Conservation (phyloP, 78 protist genomes). For the Polysphondylium violaceum region DNA sequence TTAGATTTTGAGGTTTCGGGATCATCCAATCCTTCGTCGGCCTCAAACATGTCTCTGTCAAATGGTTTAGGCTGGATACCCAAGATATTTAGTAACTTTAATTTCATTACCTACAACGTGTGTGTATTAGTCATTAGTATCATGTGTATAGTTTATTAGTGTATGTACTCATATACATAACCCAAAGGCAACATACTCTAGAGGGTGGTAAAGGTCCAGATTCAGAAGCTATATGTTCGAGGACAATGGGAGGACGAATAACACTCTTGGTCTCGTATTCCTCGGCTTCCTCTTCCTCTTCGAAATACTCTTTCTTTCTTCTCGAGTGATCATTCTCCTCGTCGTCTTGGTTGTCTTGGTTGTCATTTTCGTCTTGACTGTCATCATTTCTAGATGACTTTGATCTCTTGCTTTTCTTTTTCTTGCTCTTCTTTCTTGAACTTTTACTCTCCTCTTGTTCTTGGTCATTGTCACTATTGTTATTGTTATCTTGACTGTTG, state of each 20-base stretch:
- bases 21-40: constrained; percentile 15
- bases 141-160: too few relatives aligned
- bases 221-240: constrained; percentile 28
- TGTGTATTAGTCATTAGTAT: too few relatives aligned
- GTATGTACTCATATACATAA: too few relatives aligned
- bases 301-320: neutral
- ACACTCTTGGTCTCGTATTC: too few relatives aligned
- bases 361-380: neutral
- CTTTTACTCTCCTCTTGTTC: neutral
- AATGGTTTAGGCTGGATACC: constrained; percentile 77
- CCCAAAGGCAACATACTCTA: too few relatives aligned
- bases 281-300: constrained; percentile 29
- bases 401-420: neutral
- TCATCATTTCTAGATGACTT: too few relatives aligned
- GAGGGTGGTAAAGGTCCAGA: too few relatives aligned
- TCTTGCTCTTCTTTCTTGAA: neutral
- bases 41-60: constrained; percentile 8
- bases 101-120: constrained; percentile 43
- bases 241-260: constrained; percentile 32
- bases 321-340: neutral
- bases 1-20: neutral
- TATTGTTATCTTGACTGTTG: constrained; percentile 3
- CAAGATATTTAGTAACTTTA: constrained; percentile 66
- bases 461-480: neutral
- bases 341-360: constrained; percentile 26